Evolutionary conservation across 345 rosid genomes (phyloP).

Genomic region (Leavenworthia alabamica): DNA sequence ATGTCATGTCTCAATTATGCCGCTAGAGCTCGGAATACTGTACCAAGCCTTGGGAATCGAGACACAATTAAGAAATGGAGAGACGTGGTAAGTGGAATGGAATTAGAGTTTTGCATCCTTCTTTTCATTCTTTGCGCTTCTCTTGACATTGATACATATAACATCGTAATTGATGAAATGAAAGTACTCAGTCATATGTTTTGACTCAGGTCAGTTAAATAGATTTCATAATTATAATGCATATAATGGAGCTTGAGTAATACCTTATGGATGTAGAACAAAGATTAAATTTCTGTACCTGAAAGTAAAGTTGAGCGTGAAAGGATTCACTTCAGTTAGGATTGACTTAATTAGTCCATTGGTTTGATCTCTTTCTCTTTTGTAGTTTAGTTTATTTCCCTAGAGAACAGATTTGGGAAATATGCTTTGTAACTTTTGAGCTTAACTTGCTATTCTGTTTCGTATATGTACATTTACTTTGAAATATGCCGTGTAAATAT

Average conservation of each 20-base stretch:
- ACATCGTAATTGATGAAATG: not conserved
- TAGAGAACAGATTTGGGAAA: not conserved
- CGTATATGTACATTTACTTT: not conserved
- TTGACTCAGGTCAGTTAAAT: not conserved
- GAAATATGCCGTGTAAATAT: constrained; percentile 1
- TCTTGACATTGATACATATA: not conserved
- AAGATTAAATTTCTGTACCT: not conserved
- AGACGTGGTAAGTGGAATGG: constrained; percentile 66
- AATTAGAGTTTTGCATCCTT: not conserved
- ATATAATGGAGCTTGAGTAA: not conserved
- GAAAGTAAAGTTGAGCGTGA: constrained; percentile 6
- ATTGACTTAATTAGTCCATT: not conserved
- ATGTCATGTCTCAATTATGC: constrained; percentile 77
- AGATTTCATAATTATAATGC: not conserved
- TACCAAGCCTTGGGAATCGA: constrained; percentile 79
- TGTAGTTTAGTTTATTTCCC: not conserved
- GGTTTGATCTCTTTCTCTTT: not conserved
- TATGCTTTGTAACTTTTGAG: not conserved
- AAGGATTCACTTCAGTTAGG: not conserved
- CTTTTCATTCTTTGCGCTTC: not conserved
- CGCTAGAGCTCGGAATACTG: constrained; percentile 81
- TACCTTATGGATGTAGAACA: not conserved
- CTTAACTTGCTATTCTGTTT: not conserved
- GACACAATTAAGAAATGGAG: constrained; percentile 98
- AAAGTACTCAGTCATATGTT: not conserved